A percentile compares a stretch with the other conserved stretches of the same genome.
Evolutionary conservation across 257 asterid genomes (phyloP).

Genomic region (Gardenia jasminoides): DNA sequence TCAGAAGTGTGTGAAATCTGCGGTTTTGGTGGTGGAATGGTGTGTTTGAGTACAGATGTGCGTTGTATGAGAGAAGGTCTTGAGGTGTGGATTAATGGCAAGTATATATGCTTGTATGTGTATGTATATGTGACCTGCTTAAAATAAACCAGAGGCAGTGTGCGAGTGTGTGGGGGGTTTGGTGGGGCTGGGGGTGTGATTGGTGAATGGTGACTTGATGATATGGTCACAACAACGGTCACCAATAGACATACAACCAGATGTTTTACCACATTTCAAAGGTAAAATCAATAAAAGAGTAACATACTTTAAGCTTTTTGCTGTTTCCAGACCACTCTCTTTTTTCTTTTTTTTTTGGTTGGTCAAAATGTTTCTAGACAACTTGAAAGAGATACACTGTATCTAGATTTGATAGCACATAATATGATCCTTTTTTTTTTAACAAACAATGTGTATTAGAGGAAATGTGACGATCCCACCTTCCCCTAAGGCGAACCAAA

Average conservation of each 20-base stretch:
- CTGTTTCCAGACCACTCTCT: neutral
- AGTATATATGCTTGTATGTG: too few species aligned
- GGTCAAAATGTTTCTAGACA: too few species aligned
- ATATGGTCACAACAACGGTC: conserved; percentile 5
- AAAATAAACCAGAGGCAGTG: too few species aligned
- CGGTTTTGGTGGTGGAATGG: conserved; percentile 2
- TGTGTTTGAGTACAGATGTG: neutral
- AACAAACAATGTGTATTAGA: too few species aligned
- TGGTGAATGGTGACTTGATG: conserved; percentile 5
- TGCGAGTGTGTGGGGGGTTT: too few species aligned
- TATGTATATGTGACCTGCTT: neutral
- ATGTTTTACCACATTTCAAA: neutral
- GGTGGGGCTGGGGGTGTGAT: neutral
- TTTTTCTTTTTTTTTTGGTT: too few species aligned
- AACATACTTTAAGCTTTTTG: neutral
- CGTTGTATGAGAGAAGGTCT: neutral
- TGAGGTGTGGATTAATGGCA: neutral
- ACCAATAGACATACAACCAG: conserved; percentile 1
- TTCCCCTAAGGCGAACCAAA: too few species aligned
- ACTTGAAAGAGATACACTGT: neutral
- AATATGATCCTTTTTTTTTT: too few species aligned
- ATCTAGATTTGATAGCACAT: neutral
- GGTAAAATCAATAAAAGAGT: neutral
- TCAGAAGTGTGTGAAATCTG: neutral
- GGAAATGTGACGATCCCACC: too few species aligned